Evolutionary conservation across 202 grass and related monocot genomes (phyloP).

Genomic region (Digitaria exilis): DNA sequence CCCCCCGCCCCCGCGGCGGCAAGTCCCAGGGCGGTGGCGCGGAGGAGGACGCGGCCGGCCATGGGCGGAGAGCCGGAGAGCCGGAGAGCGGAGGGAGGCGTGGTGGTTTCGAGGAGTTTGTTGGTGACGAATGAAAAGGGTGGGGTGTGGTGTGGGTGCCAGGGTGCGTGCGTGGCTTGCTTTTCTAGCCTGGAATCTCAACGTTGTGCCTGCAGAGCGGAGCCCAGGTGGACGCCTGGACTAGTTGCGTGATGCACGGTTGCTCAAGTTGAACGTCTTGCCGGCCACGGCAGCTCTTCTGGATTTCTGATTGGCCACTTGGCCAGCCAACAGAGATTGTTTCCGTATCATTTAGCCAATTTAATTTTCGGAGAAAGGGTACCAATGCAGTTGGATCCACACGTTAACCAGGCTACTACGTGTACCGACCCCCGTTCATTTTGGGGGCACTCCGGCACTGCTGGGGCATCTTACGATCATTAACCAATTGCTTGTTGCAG

Average conservation of each 20-base stretch:
- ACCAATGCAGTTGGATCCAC: no score
- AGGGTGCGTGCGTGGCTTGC: background rate
- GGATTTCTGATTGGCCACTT: background rate
- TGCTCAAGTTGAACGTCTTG: background rate
- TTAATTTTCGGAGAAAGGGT: no score
- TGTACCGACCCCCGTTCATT: no score
- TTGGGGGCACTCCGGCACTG: no score
- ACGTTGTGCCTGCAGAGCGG: background rate
- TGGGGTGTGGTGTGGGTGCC: no score
- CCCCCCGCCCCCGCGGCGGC: background rate
- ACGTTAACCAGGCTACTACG: no score
- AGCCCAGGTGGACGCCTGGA: background rate
- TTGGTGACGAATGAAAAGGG: background rate
- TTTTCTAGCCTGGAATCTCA: background rate
- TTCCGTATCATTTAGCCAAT: no score
- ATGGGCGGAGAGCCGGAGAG: background rate
- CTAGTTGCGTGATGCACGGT: background rate
- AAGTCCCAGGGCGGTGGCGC: constrained; percentile 20
- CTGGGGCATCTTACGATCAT: no score
- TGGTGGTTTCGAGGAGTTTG: background rate
- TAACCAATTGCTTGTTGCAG: no score
- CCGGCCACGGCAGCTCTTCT: background rate
- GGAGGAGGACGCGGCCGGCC: constrained; percentile 26
- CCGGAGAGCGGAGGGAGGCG: background rate
- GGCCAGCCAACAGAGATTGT: background rate